phyloP scores from a whole-genome alignment of 805 yeast genomes.

The Maudiozyma pseudohumilis region DNA sequence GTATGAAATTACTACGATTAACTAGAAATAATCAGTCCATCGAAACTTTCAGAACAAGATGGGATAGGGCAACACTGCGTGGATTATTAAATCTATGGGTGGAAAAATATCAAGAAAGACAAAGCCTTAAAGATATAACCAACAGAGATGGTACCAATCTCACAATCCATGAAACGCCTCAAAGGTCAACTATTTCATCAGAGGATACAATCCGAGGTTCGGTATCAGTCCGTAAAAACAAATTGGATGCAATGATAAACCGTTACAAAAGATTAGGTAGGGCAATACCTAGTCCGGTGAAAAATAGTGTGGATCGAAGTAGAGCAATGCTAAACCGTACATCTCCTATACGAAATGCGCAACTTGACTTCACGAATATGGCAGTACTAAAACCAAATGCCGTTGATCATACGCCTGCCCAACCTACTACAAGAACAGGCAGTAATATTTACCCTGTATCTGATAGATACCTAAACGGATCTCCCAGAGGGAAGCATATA shows the following conservation, averaged over 20 bases:
- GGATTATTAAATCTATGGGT: constrained; percentile 32
- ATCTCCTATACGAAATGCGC: not conserved
- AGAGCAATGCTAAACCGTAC: not conserved
- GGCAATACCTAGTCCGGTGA: constrained; percentile 34
- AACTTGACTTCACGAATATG: constrained; percentile 1
- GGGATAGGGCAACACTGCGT: constrained; percentile 33
- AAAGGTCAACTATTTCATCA: constrained; percentile 8
- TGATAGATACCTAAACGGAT: constrained; percentile 1
- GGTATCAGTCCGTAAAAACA: constrained; percentile 27
- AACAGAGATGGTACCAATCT: too few relatives aligned
- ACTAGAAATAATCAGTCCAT: constrained; percentile 30
- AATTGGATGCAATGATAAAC: constrained; percentile 30
- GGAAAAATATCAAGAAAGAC: constrained; percentile 8
- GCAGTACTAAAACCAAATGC: constrained; percentile 2
- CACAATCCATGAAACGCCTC: too few relatives aligned
- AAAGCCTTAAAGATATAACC: constrained; percentile 5
- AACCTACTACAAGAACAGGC: not conserved
- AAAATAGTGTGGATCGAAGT: constrained; percentile 1
- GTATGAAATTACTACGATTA: constrained; percentile 25
- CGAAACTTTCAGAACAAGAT: constrained; percentile 27
- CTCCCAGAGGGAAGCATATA: constrained; percentile 1
- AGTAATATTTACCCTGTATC: not conserved
- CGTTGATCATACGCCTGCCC: not conserved
- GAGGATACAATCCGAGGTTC: constrained; percentile 30
- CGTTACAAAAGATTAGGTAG: constrained; percentile 29